Evolutionary conservation across 164 flowering plant genomes (phyloP), one percentile per base, ranked within the genome.

Genomic region (Berberis vulgaris): DNA sequence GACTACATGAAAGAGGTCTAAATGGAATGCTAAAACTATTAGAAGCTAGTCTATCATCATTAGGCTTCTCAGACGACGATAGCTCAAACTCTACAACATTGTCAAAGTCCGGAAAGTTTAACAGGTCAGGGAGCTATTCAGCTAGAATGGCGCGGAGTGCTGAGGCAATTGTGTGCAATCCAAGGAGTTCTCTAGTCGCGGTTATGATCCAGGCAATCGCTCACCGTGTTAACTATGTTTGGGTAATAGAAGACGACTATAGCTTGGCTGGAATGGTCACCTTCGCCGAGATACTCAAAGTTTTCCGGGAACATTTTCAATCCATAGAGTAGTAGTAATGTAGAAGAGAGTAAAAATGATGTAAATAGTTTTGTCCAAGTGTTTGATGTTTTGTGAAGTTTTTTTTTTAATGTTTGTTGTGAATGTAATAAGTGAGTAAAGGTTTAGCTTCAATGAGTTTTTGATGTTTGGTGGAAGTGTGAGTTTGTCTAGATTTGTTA

Each of bases 141-240:
- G 83, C 88, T 9, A 78, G 90, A 69, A 79, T 82, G 83, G 80
- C 69, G 71, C 74, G 86, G 66, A 74, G 80, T 67, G 76, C 89
- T 1, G 96, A 90, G 78, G 98, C 97, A 2, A 84, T 89, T 1
- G 96, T 87, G 44, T 94, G 99, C 63, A 77, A 81, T 54, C 81
- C 77, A 0, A 72, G 83, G 68, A 94, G 99, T 66, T 91, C 97
- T 2, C 62, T 94, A 63, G 84, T 87, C 40, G 97, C 97, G 1
- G 97, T 94, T 63, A 94, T 94, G 99, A 75, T 94, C 8, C 96
- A 94, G 63, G 96, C 97, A 1, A 79, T 91, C 3, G 81, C 96
- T 0, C 96, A 87, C 59, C 78, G 97, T 2, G 91, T 89, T 39
- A 89, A 71, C 46, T 89, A 91, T 63, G 92, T 91, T 8, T 91